phyloP scores from a whole-genome alignment of 164 flowering plant species.

The Euptelea pleiosperma region DNA sequence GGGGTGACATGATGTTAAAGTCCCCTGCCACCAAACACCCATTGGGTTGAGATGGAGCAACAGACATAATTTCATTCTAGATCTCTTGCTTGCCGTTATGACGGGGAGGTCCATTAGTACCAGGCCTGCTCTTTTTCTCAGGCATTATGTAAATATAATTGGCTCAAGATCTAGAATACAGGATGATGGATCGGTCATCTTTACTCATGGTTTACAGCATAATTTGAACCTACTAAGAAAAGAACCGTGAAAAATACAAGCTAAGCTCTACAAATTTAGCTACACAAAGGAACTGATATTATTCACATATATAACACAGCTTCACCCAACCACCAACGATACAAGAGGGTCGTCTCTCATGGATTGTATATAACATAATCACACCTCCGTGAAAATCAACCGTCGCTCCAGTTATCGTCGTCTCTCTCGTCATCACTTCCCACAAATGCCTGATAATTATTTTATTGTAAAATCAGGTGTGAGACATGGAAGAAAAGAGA shows the following conservation, averaged over 20 bases:
- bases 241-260: background rate
- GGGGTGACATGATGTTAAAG: no score
- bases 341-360: background rate
- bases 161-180: background rate
- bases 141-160: slow-evolving; percentile 1
- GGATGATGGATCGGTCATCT: background rate
- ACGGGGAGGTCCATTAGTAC: no score
- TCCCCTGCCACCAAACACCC: no score
- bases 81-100: no score
- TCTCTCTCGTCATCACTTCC: slow-evolving; percentile 77
- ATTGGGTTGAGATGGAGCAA: no score
- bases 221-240: background rate
- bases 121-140: no score
- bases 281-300: slow-evolving; percentile 6
- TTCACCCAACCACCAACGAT: background rate
- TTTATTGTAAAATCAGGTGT: background rate
- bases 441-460: slow-evolving; percentile 52
- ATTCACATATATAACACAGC: slow-evolving; percentile 15
- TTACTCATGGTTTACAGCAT: background rate
- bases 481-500: background rate
- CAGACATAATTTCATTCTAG: no score
- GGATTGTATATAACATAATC: background rate
- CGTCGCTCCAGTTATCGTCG: slow-evolving; percentile 73
- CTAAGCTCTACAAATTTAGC: slow-evolving; percentile 9
- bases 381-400: slow-evolving; percentile 23